Percentiles rank a stretch among this genome's conserved stretches.
phyloP scores from a whole-genome alignment of 768 basidiomycete genomes.

The Lentinula lateritia region DNA sequence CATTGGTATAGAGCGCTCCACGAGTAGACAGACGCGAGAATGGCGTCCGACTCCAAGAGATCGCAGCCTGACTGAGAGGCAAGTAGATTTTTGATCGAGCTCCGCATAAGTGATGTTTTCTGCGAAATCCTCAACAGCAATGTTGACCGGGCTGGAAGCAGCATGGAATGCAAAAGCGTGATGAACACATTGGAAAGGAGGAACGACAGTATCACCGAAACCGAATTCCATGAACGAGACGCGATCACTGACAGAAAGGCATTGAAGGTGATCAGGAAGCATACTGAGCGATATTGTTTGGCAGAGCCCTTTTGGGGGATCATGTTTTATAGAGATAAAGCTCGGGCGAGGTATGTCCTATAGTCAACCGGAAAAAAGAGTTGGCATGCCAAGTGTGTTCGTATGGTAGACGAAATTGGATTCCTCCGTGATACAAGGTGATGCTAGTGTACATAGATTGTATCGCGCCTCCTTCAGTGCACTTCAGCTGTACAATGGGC shows the following conservation, averaged over 20 bases:
- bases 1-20: slow-evolving; percentile 48
- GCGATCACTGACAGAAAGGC: slow-evolving; percentile 35
- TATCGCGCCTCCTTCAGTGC: not conserved
- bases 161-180: slow-evolving; percentile 50
- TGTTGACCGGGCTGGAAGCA: slow-evolving; percentile 28
- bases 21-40: slow-evolving; percentile 49
- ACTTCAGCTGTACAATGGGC: not conserved
- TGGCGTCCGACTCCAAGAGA: slow-evolving; percentile 37
- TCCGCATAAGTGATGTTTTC: slow-evolving; percentile 44
- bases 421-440: not conserved
- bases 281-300: not conserved
- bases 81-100: slow-evolving; percentile 43
- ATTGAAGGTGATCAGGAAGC: slow-evolving; percentile 11
- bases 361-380: not conserved
- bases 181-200: slow-evolving; percentile 46
- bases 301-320: not conserved
- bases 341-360: not conserved
- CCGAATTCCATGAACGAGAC: slow-evolving; percentile 40
- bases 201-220: slow-evolving; percentile 27
- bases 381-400: not conserved
- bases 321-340: not conserved
- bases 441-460: not conserved
- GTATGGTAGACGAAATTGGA: not conserved
- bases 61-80: slow-evolving; percentile 39
- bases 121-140: slow-evolving; percentile 46